Base-by-base conservation (phyloP, 2,329 filamentous ascomycete species). In the Blastomyces emzantsi region DNA sequence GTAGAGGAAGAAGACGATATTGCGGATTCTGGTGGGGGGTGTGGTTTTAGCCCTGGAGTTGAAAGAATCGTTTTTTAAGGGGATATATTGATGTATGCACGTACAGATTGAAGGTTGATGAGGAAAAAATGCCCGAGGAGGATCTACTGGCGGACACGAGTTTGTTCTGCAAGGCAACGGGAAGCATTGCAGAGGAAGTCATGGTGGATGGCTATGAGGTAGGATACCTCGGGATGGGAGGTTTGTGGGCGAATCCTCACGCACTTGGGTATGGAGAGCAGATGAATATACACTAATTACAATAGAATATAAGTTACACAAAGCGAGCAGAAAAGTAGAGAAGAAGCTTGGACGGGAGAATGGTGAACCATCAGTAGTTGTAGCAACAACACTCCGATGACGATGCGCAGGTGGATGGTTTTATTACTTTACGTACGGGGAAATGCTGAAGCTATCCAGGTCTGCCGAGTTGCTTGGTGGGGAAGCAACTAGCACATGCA, bases 1-100 rank as follows among this genome's bases (percentile, higher is more conserved):
- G 78, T 97, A 97, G 70, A 96, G 84, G 73, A 92, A 82, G 76
- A 97, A 96, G 70, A 97, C 81, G 65, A 97, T 81, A 74, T 97
- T 96, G 62, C 90, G 90, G 66, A 96, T 73, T 65, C 90, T 93
- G 68, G 19, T 8, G 9, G 7, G n/a, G 36, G 3, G 55, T 13
- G 28, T 13, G 2, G 13, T 6, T 13, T 58, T 60, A 60, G 25
- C n/a, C 33, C 2, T 19, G 25, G 15, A n/a, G 17, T 47, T 4
- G 41, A 60, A 33, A 17, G 6, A 11, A 30, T 8, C 3, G 11
- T 22, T 49, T 25, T 22, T 49, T 25, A 49, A 1, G 9, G 3
- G 45, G 19, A 49, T 49, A 51, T 51, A 51, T 47, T 11, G 43
- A 41, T 39, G 13, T 11, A 57, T 7, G 64, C 15, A 73, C 78